phyloP scores from a whole-genome alignment of 768 basidiomycete species.

The Imleria badia region DNA sequence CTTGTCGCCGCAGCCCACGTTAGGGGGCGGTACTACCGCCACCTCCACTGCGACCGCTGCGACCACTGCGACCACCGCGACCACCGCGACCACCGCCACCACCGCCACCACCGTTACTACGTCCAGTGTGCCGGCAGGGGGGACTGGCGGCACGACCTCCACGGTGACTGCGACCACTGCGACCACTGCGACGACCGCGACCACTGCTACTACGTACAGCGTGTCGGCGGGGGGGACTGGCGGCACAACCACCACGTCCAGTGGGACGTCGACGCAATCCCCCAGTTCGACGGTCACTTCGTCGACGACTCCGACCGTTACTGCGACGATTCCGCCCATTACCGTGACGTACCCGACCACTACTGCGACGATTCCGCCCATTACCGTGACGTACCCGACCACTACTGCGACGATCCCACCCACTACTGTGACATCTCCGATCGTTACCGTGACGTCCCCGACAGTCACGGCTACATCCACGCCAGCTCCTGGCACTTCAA shows the following conservation, averaged over 20 bases:
- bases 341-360: not conserved
- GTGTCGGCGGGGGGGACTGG: too few relatives aligned
- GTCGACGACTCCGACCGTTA: not conserved
- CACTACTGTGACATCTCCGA: not conserved
- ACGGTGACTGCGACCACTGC: not conserved
- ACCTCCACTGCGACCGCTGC: not conserved
- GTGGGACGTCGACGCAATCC: too few relatives aligned
- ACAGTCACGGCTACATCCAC: not conserved
- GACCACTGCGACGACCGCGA: not conserved
- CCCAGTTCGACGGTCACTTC: too few relatives aligned
- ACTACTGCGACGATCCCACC: not conserved
- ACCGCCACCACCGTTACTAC: not conserved
- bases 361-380: not conserved
- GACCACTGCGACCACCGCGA: not conserved
- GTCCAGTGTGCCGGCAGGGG: too few relatives aligned
- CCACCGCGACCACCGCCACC: not conserved
- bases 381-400: not conserved
- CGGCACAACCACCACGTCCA: too few relatives aligned
- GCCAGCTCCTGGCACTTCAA: not conserved
- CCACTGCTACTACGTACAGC: not conserved
- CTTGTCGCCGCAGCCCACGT: slow-evolving; percentile 11
- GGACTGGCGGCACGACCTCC: not conserved
- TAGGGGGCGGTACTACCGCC: not conserved
- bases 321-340: not conserved
- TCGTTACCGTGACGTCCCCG: not conserved